phyloP scores from a whole-genome alignment of 2,329 filamentous ascomycete species.

The Mycocentrospora acerina region DNA sequence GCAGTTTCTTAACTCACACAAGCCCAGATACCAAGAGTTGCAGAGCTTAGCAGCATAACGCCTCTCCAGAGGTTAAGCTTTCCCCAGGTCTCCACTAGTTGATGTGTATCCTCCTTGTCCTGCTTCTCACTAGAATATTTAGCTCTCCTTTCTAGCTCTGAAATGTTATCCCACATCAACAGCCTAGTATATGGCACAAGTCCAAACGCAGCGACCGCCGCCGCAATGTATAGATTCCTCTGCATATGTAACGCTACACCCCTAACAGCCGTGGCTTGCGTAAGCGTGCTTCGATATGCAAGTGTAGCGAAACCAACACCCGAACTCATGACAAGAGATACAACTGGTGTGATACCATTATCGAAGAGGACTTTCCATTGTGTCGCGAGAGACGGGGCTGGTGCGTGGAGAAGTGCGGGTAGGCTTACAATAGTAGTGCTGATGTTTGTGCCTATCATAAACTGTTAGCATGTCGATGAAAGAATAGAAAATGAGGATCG shows the following conservation, averaged over 20 bases:
- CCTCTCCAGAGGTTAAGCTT: background rate
- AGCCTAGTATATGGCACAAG: conserved; percentile 16
- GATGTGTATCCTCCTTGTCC: background rate
- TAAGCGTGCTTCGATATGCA: conserved; percentile 4
- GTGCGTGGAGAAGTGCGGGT: conserved; percentile 15
- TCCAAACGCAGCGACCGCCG: conserved; percentile 12
- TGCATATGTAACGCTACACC: conserved; percentile 4
- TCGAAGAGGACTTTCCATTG: conserved; percentile 26
- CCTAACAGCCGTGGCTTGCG: background rate
- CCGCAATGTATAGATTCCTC: conserved; percentile 11
- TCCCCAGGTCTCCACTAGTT: conserved; percentile 1
- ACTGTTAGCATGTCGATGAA: too few species aligned
- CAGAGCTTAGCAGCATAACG: background rate
- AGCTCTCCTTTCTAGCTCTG: conserved; percentile 8
- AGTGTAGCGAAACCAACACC: conserved; percentile 17
- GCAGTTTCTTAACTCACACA: background rate
- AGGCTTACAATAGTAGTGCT: conserved; percentile 17
- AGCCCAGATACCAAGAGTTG: background rate
- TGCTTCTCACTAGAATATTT: background rate
- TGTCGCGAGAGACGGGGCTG: conserved; percentile 7
- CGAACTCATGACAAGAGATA: conserved; percentile 14
- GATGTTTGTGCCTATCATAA: conserved; percentile 24
- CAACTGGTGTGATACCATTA: conserved; percentile 18
- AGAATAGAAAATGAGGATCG: too few species aligned
- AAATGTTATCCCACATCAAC: conserved; percentile 10